A percentile compares a stretch with the other conserved stretches of the same genome.
phyloP scores from a whole-genome alignment of 2,329 filamentous ascomycete genomes.

The Pseudogymnoascus sp. region DNA sequence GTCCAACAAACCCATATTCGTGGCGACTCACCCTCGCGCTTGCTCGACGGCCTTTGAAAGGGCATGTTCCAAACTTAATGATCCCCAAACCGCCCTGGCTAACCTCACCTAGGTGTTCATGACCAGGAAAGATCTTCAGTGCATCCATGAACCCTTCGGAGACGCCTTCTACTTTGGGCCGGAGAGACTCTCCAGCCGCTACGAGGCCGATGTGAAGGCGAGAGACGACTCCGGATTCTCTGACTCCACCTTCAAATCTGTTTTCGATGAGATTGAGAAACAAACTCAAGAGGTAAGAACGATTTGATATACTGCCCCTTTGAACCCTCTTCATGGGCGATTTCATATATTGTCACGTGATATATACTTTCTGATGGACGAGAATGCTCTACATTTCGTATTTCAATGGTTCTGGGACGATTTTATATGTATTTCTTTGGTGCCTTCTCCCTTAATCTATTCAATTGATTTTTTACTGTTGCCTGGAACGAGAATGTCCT shows the following conservation, averaged over 20 bases:
- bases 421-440: not conserved
- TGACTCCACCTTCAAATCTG: constrained; percentile 63
- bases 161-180: constrained; percentile 96
- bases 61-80: constrained; percentile 40
- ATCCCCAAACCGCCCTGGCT: not conserved
- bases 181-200: constrained; percentile 74
- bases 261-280: constrained; percentile 66
- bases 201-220: constrained; percentile 54
- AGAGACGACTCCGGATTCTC: constrained; percentile 57
- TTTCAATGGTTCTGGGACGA: not conserved
- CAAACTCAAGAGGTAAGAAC: constrained; percentile 55
- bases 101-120: constrained; percentile 71
- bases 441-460: not conserved
- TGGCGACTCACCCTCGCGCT: constrained; percentile 86
- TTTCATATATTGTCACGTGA: not conserved
- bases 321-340: not conserved
- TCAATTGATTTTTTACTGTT: not conserved
- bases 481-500: not conserved
- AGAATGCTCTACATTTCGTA: not conserved
- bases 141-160: constrained; percentile 91
- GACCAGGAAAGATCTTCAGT: constrained; percentile 78
- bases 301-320: not conserved
- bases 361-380: not conserved
- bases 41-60: constrained; percentile 97
- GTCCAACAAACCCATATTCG: constrained; percentile 77